Evolutionary conservation across 441 rosid species (phyloP), one percentile per base, ranked within the genome.

Genomic region (Erodium trifolium): DNA sequence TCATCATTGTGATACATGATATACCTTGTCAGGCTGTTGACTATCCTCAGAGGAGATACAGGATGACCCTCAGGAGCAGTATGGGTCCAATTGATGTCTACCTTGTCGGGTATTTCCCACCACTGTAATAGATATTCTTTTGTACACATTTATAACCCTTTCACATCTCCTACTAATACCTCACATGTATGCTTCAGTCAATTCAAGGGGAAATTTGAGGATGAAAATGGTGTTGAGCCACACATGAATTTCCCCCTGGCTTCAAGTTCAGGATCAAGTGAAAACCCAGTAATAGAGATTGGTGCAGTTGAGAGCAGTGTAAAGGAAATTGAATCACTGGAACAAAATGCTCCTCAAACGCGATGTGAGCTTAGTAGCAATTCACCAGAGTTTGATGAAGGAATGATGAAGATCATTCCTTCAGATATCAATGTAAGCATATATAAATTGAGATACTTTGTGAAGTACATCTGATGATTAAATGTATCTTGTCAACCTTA

Each of bases 401-500:
- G 57, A 49, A 49, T 49, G 14, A 49, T 49, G 57, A 49, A 49
- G 57, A 49, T 49, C 13, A 14, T 49, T 49, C 57, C 57, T 49
- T 49, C 57, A 49, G 57, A 49, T 49, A 49, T 49, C 4, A 14
- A 49, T 49, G 57, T 49, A 49, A 14, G 57, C 57, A 49, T 5
- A 49, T 49, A 49, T 12, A 49, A 3, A 49, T 49, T 12, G 2
- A 2, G 16, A 13, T 3, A 12, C 3, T 0, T 12, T 11, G 27
- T 23, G 27, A 23, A 23, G 27, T 23, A 23, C 27, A 23, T 23
- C 27, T 23, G 27, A 23, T 23, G 27, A 23, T 23, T 41, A 41
- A 41, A 12, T 72, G 0, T 67, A 19, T 67, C 64, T 67, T 62
- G 18, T 31, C 63, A 63, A 65, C 41, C 62, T 9, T 60, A 29